Evolutionary conservation across 176 grass and related monocot species (phyloP), one percentile per base, ranked within the genome.

Genomic region (Chloris gayana): DNA sequence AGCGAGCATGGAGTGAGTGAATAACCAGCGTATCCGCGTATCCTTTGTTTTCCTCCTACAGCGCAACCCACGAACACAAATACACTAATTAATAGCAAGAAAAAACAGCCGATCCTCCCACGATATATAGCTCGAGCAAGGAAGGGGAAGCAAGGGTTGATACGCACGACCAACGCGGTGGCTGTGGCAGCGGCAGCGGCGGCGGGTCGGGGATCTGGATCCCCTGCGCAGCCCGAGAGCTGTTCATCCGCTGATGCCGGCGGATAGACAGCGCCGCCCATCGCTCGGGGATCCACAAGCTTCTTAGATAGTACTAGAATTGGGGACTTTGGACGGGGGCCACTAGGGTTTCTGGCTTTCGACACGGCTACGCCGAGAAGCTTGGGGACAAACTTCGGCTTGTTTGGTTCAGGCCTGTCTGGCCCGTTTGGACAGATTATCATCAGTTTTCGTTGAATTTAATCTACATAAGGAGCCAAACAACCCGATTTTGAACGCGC

Each of bases 11-110:
- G 2, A 60, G 57, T 22, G 8, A 35, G 35, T 26, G 25, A 73
- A 22, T 33, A 53, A 73, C 70, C 70, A 22, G 70, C 46, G 9
- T 31, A 53, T 73, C 70, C 27, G 31, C 46, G 27, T 73, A 53
- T 32, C 46, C 47, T 73, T 12, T 24, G 9, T 53, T 26, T 8
- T 22, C 70, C 27, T 32, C 46, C 46, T 70, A 9, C 25, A 27
- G 45, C 24, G 2, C 7, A 60, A 25, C 2, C 56, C 7, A 60
- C 3, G 24, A 45, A 71, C 5, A n/a, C 7, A 1, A 29, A 33
- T 17, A 9, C 27, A 15, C 24, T 4, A 14, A 71, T 71, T 15
- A 71, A 71, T 71, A 24, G 41, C 24, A 47, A 71, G 24, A 10
- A 18, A 71, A 26, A 60, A n/a, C n/a, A 68, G 50, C 2, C 8